phyloP scores from a whole-genome alignment of 1,284 basidiomycete species.

The Peniophora sp. region DNA sequence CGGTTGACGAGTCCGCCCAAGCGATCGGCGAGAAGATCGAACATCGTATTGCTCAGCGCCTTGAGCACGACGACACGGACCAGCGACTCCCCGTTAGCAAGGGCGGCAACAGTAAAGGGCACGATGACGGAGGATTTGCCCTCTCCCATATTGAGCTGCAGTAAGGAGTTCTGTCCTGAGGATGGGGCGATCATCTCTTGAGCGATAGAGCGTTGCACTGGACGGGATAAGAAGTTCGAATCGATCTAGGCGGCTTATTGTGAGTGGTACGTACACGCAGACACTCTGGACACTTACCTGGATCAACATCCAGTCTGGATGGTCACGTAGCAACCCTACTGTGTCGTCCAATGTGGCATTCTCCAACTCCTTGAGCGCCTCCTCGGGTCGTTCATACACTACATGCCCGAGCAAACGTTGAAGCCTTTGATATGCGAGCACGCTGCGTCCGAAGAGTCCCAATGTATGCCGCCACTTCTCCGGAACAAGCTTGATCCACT shows the following conservation, averaged over 20 bases:
- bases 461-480: slow-evolving; percentile 22
- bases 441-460: slow-evolving; percentile 15
- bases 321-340: slow-evolving; percentile 6
- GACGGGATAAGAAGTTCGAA: slow-evolving; percentile 30
- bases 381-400: slow-evolving; percentile 13
- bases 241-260: slow-evolving; percentile 27
- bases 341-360: slow-evolving; percentile 16
- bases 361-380: slow-evolving; percentile 26
- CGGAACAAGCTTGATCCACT: not conserved
- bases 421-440: slow-evolving; percentile 26
- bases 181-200: slow-evolving; percentile 39
- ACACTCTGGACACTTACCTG: slow-evolving; percentile 21
- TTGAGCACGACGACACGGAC: slow-evolving; percentile 43
- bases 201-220: slow-evolving; percentile 32
- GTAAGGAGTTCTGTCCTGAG: slow-evolving; percentile 25
- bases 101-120: slow-evolving; percentile 29
- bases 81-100: slow-evolving; percentile 34
- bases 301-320: slow-evolving; percentile 39
- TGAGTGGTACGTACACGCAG: not conserved
- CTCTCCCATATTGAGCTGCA: slow-evolving; percentile 55
- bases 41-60: slow-evolving; percentile 34
- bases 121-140: slow-evolving; percentile 50
- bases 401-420: slow-evolving; percentile 19
- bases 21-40: slow-evolving; percentile 35
- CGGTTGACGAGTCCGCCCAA: slow-evolving; percentile 35